Percentiles rank a stretch among this genome's conserved stretches.
These are phyloP conservation scores for Stereocaulon alpinum DNA, from an alignment of 495 filamentous ascomycete genomes.

Conservation along the genomic window DNA sequence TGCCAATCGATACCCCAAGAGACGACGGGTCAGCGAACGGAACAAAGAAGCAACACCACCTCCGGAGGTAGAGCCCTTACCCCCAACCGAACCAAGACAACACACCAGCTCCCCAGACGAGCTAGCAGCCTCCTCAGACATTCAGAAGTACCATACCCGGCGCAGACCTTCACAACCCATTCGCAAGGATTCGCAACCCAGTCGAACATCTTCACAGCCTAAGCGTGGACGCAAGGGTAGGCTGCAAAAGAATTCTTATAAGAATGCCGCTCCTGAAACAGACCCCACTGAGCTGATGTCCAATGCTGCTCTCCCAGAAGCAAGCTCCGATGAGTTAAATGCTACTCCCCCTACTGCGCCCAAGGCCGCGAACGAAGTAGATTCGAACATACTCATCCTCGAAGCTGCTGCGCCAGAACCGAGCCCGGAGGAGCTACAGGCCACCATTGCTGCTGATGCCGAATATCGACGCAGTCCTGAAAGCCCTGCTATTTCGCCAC, in stretches of 20 bases:
- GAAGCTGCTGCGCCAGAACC: neutral
- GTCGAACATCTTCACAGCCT: constrained; percentile 2
- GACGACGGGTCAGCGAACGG: constrained; percentile 41
- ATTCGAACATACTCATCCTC: neutral
- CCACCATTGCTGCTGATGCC: neutral
- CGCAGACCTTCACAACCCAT: constrained; percentile 17
- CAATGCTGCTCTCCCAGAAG: neutral
- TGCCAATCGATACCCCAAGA: constrained; percentile 38
- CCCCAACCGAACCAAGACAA: neutral
- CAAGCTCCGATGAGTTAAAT: neutral
- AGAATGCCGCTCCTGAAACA: neutral
- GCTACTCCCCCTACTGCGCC: neutral
- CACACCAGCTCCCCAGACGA: constrained; percentile 41
- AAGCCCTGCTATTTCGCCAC: constrained; percentile 3
- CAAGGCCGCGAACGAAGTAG: neutral
- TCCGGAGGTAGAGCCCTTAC: constrained; percentile 24
- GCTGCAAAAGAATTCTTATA: neutral
- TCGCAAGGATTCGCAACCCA: constrained; percentile 2
- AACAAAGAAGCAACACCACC: constrained; percentile 28
- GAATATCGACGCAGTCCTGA: constrained; percentile 1
- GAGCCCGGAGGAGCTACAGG: neutral
- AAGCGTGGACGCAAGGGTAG: neutral
- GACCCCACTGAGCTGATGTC: neutral
- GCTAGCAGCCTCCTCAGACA: constrained; percentile 35
- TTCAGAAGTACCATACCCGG: constrained; percentile 31